Evolutionary conservation across 2,329 filamentous ascomycete species (phyloP), one percentile per base, ranked within the genome.

Genomic region (Bipolaris bicolor): DNA sequence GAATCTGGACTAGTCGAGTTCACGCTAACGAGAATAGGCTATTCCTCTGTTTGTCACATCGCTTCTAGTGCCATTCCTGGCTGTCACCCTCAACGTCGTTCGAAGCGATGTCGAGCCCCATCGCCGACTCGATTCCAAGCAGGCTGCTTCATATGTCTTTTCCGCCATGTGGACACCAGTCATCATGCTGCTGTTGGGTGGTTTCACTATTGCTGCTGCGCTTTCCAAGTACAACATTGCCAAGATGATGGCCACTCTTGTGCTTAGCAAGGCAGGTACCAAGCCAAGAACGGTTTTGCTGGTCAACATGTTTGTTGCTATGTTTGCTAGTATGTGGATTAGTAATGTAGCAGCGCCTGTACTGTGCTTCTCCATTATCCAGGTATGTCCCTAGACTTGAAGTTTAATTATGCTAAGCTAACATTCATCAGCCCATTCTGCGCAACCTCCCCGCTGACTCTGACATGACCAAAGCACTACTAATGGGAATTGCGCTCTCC

Each of bases 121-220:
- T 59, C 78, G 81, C 43, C 86, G 94, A 20, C 83, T 99, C 6
- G 84, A 85, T n/a, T 86, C 92, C 3, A 93, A 93, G 74, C 84
- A 87, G 41, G 93, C 95, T 0, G 91, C 94, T 0, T 82, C 85
- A 26, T 94, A 90, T 69, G 90, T 97, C 56, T 98, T 99, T 69
- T 84, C 92, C 4, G 89, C 95, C 24, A 99, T 99, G 95, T 99
- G 95, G 95, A 97, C 94, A 3, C 94, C 95, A 0, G 95, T 99
- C 53, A 99, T 99, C 66, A 98, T 99, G 95, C 86, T 99, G 15
- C 83, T 99, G 20, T 87, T 99, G 0, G 95, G 95, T 66, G 95
- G 95, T 31, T 99, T 99, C 72, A 97, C 95, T 2, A 89, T 99
- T 52, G 95, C 95, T 9, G 95, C 95, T 0, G 96, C 95, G 0